These are phyloP conservation scores for Ustilago trichophora DNA, from an alignment of 1,284 basidiomycete genomes.

Conservation along the genomic window DNA sequence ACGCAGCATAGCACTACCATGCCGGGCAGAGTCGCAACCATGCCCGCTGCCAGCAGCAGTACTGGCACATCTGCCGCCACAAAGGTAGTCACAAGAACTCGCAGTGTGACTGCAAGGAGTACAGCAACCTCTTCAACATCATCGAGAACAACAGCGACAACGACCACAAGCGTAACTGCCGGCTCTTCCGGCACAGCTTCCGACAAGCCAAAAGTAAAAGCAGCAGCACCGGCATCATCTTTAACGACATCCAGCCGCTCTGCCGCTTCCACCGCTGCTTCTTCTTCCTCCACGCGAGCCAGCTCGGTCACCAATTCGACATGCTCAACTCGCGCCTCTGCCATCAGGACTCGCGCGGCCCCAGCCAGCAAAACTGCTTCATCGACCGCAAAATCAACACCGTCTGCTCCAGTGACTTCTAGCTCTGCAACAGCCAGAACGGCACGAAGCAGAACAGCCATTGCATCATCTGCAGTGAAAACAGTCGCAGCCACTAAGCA, in stretches of 20 bases:
- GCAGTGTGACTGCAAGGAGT: not conserved
- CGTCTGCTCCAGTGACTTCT: not conserved
- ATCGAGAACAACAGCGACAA: no score
- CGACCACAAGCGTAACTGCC: conserved; percentile 1
- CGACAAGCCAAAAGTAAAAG: not conserved
- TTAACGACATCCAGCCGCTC: conserved; percentile 20
- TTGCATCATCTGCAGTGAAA: not conserved
- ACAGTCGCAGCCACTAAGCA: not conserved
- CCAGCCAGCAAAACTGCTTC: conserved; percentile 3
- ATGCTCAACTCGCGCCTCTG: no score
- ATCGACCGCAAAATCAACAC: not conserved
- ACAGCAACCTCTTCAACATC: no score
- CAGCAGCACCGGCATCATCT: conserved; percentile 4
- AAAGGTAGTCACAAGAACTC: conserved; percentile 12
- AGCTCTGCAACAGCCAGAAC: no score
- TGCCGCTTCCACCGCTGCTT: not conserved
- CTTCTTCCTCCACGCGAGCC: conserved; percentile 13
- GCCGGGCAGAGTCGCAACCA: conserved; percentile 24
- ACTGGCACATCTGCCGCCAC: not conserved
- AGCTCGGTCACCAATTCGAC: conserved; percentile 6
- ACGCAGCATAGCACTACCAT: conserved; percentile 8
- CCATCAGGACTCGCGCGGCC: conserved; percentile 9
- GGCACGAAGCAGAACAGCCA: not conserved
- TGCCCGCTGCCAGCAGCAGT: conserved; percentile 4
- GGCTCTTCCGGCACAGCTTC: conserved; percentile 6